Percentiles rank a stretch among this genome's conserved stretches.
These are phyloP conservation scores for Hymenoscyphus fraxineus DNA, from an alignment of 2,329 filamentous ascomycete species.

Conservation along the genomic window DNA sequence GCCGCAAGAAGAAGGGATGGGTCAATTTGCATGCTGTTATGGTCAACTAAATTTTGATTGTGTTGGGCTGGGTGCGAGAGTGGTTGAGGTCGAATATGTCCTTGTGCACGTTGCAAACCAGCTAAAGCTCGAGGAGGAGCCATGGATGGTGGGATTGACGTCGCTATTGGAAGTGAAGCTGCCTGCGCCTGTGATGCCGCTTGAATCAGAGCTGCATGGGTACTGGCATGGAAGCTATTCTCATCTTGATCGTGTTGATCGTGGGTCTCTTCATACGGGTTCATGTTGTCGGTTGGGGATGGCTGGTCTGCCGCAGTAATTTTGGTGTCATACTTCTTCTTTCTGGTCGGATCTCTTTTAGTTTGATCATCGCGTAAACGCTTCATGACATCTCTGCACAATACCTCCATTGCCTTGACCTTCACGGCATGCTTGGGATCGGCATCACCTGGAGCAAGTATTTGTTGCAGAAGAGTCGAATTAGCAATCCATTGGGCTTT, in stretches of 20 bases:
- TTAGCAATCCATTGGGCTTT: slow-evolving; percentile 64
- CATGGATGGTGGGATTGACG: not conserved
- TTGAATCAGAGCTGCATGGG: slow-evolving; percentile 31
- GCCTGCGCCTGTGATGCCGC: slow-evolving; percentile 32
- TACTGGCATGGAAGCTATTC: slow-evolving; percentile 27
- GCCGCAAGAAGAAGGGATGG: slow-evolving; percentile 58
- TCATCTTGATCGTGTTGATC: slow-evolving; percentile 3
- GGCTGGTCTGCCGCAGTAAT: slow-evolving; percentile 25
- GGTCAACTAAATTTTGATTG: slow-evolving; percentile 33
- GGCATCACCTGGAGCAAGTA: slow-evolving; percentile 48
- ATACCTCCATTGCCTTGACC: slow-evolving; percentile 62
- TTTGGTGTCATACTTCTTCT: slow-evolving; percentile 39
- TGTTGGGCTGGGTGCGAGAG: slow-evolving; percentile 18
- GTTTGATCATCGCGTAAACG: slow-evolving; percentile 65
- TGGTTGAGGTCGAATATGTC: slow-evolving; percentile 12
- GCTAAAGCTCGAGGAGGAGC: slow-evolving; percentile 9
- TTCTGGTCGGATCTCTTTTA: slow-evolving; percentile 49
- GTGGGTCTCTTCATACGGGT: slow-evolving; percentile 11
- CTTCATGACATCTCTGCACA: slow-evolving; percentile 76
- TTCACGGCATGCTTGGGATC: slow-evolving; percentile 54
- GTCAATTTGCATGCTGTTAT: slow-evolving; percentile 58
- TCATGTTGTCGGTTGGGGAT: slow-evolving; percentile 11
- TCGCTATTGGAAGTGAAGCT: slow-evolving; percentile 8
- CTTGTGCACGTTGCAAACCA: slow-evolving; percentile 9
- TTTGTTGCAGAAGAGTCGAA: slow-evolving; percentile 51